Evolutionary conservation across 108 stramenopile species (phyloP), one percentile per base, ranked within the genome.

Genomic region (Cyclostephanos invisitatus): DNA sequence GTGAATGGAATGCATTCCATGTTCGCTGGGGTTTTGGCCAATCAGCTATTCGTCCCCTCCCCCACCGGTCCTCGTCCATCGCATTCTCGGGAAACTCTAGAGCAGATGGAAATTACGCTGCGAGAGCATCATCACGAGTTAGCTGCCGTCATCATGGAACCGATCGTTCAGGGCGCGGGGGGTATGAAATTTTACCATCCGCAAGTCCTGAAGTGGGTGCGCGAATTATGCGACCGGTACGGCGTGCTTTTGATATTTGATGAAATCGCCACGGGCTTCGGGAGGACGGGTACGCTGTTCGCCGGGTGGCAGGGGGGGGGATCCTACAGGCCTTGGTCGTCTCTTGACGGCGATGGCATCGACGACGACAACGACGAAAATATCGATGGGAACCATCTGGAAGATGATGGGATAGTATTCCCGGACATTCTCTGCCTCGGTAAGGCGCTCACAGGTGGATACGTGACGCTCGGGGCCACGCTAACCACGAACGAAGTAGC

Each of bases 211-310:
- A 28, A 68, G 47, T 37, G 40, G 53, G 68, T 86, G 3, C 70
- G 93, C 60, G 77, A 91, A 27, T 77, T 95, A 49, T 95, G 93
- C 62, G 77, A 90, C 42, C 69, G 83, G 2, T 83, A 91, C 62
- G 71, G 86, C 49, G 78, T 96, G 8, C 63, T 96, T 49, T 75
- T 96, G 56, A 92, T 96, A 58, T 89, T 83, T 57, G 96, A 96
- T 64, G 96, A 96, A 68, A 93, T 95, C 50, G 92, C 92, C 0
- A 95, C 96, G 2, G 96, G 94, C 6, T 95, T 96, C 80, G 96
- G 96, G 10, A 78, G 96, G 29, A 85, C 93, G 9, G 96, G 96
- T 18, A 83, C 82, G 57, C 64, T 94, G 65, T 94, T 94, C 84
- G 90, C 91, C 3, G 81, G 76, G 40, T 86, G 91, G 72, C 93